These are phyloP conservation scores for Eimeria brunetti DNA, from an alignment of 169 alveolate species.

Conservation along the genomic window DNA sequence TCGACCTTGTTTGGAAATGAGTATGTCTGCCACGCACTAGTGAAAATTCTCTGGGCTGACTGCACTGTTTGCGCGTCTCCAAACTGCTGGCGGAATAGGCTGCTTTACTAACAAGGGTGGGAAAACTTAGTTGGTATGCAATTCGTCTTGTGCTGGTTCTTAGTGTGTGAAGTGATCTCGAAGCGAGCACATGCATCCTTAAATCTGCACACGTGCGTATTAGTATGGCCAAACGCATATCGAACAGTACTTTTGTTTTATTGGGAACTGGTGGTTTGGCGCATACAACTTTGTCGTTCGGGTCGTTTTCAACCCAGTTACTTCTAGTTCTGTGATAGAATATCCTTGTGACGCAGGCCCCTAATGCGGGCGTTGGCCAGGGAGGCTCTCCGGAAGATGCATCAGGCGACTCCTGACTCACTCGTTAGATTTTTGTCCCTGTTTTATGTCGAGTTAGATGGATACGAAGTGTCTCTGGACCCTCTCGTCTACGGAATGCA, in stretches of 20 bases:
- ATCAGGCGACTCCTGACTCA: conserved; percentile 25
- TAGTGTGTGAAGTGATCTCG: background rate
- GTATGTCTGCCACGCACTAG: background rate
- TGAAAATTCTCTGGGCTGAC: background rate
- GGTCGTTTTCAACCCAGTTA: background rate
- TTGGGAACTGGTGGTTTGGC: background rate
- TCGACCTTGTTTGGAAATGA: background rate
- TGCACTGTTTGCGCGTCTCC: background rate
- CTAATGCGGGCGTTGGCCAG: conserved; percentile 36
- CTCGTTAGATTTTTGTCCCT: background rate
- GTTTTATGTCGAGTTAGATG: conserved; percentile 15
- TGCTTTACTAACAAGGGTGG: background rate
- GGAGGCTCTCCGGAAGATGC: conserved; percentile 29
- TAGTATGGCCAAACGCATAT: background rate
- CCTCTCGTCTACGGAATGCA: conserved; percentile 39
- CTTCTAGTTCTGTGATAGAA: background rate
- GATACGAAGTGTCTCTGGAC: background rate
- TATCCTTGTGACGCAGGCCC: conserved; percentile 3
- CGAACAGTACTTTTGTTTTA: background rate
- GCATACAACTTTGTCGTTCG: background rate
- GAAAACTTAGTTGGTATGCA: background rate
- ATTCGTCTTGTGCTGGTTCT: background rate
- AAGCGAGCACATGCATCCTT: background rate
- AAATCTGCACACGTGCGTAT: background rate
- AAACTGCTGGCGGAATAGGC: background rate